Evolutionary conservation across 2,329 filamentous ascomycete genomes (phyloP).

Genomic region (Alternaria triticina): DNA sequence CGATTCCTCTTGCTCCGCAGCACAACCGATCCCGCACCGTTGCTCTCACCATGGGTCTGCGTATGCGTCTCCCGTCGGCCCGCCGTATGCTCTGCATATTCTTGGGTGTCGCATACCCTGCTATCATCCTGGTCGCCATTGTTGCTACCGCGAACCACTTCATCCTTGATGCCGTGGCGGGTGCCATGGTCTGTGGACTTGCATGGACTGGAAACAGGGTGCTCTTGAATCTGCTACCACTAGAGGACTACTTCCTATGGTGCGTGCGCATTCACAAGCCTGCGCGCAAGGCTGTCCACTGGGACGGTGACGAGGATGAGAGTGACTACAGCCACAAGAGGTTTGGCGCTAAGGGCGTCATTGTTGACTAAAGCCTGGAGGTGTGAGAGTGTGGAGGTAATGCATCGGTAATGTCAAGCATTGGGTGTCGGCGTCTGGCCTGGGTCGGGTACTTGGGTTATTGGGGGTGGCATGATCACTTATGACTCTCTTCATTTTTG

Average conservation of each 20-base stretch:
- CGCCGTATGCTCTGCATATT: conserved; percentile 58
- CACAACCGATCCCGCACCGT: conserved; percentile 54
- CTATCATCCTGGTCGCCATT: conserved; percentile 70
- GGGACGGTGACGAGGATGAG: conserved; percentile 30
- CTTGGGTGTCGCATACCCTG: conserved; percentile 68
- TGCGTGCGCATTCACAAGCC: conserved; percentile 71
- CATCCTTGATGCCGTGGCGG: conserved; percentile 73
- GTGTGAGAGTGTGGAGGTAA: background rate
- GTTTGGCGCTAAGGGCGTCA: conserved; percentile 22
- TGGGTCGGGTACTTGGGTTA: background rate
- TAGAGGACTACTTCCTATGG: conserved; percentile 74
- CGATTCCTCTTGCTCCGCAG: conserved; percentile 65
- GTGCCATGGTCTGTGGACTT: conserved; percentile 67
- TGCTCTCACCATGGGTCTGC: conserved; percentile 31
- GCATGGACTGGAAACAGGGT: conserved; percentile 65
- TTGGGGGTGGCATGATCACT: background rate
- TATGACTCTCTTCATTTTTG: background rate
- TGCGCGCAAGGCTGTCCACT: conserved; percentile 25
- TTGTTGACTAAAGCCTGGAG: conserved; percentile 15
- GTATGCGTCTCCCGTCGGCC: conserved; percentile 55
- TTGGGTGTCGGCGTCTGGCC: background rate
- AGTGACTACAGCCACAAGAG: conserved; percentile 5
- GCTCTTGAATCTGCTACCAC: conserved; percentile 67
- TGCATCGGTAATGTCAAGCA: background rate
- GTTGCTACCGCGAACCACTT: conserved; percentile 76